Evolutionary conservation across 768 basidiomycete genomes (phyloP).

Genomic region (Rhodotorula taiwanensis): DNA sequence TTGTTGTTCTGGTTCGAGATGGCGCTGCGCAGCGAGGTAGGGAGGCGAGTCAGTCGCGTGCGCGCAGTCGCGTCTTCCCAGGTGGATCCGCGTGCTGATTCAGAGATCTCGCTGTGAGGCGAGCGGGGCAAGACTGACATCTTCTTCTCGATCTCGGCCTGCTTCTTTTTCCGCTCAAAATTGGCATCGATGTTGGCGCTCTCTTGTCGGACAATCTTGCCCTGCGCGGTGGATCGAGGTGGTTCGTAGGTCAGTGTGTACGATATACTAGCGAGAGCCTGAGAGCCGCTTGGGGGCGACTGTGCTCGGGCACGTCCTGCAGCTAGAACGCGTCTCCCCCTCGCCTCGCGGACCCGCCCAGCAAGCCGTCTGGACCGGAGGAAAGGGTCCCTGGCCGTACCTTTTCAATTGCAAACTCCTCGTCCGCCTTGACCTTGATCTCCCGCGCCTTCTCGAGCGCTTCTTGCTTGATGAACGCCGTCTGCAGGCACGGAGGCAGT

Average conservation of each 20-base stretch:
- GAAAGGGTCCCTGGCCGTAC: slow-evolving; percentile 45
- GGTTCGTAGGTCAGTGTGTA: too few species aligned
- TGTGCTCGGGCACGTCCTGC: too few species aligned
- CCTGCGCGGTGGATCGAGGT: slow-evolving; percentile 53
- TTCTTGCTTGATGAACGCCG: slow-evolving; percentile 98
- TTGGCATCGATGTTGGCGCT: slow-evolving; percentile 87
- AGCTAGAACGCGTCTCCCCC: not conserved
- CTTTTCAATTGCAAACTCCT: slow-evolving; percentile 99
- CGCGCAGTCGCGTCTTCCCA: not conserved
- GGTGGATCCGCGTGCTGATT: too few species aligned
- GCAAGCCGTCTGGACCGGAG: too few species aligned
- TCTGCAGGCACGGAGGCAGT: slow-evolving; percentile 50
- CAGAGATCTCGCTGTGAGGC: not conserved
- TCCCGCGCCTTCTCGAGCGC: slow-evolving; percentile 95
- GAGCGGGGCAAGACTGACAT: slow-evolving; percentile 57
- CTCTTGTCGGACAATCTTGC: slow-evolving; percentile 94
- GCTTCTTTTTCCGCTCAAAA: slow-evolving; percentile 93
- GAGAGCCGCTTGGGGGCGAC: too few species aligned
- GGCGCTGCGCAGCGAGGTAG: slow-evolving; percentile 53
- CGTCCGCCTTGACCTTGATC: slow-evolving; percentile 93
- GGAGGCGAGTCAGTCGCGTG: not conserved
- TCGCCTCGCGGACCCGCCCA: too few species aligned
- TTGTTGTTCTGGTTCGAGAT: slow-evolving; percentile 96
- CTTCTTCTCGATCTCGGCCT: slow-evolving; percentile 87
- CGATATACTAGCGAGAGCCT: too few species aligned